Evolutionary conservation across 2,329 filamentous ascomycete genomes (phyloP), one percentile per base, ranked within the genome.

Genomic region (Zymoseptoria ardabiliae): DNA sequence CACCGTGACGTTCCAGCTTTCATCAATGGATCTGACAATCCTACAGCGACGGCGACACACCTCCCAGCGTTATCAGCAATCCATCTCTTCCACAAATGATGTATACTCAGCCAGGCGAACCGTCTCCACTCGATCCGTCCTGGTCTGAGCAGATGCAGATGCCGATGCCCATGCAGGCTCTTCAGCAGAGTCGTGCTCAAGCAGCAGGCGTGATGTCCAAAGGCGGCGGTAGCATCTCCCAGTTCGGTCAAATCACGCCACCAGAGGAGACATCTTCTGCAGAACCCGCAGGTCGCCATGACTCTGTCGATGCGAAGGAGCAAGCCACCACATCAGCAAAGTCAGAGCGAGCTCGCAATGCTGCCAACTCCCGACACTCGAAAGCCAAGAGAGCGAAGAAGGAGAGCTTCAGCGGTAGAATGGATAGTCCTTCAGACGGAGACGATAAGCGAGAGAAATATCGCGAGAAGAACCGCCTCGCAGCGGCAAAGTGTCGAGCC

Each of bases 401-500:
- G 50, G 65, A 62, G 8, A 64, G 61, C n/a, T 58, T 51, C 51
- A 48, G 50, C 25, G 58, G 56, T 20, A 49, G 50, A 13, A 53
- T 10, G 19, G 65, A 63, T 8, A 58, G 45, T 8, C 65, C 64
- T 13, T 45, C 17, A 45, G 67, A 63, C 22, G 65, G 66, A 25
- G 72, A 72, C 20, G 75, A 78, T 9, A 84, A 82, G 66, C 77
- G 83, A 25, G 79, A 77, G 61, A 81, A 80, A 62, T 86, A 85
- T 65, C 78, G 90, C 0, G 85, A 89, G 72, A 82, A 87, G 61
- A 91, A 91, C 71, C 81, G 88, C 9, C 76, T 88, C 2, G 88
- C 88, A 0, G 88, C 88, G 1, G 87, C 85, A 70, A 90, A 90
- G 69, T 91, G 87, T 68, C 82, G 88, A 3, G 82, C 87, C 68